Evolutionary conservation across 805 yeast species (phyloP).

Genomic region (Yamadazyma olivae): DNA sequence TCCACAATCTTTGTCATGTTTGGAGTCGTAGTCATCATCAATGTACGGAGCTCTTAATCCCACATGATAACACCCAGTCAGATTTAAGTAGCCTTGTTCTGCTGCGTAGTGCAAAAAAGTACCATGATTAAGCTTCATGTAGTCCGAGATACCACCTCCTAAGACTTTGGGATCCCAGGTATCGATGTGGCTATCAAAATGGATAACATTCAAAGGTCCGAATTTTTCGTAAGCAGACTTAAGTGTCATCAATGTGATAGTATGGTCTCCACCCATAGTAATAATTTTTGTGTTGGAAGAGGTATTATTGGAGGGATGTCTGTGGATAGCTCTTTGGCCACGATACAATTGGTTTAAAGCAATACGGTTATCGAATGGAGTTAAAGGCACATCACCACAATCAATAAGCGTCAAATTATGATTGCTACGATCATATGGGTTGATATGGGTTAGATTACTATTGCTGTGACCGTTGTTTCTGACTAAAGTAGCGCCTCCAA

Average conservation of each 20-base stretch:
- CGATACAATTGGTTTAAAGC: slow-evolving; percentile 64
- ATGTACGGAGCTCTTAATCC: slow-evolving; percentile 66
- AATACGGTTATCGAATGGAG: slow-evolving; percentile 63
- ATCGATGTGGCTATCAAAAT: slow-evolving; percentile 68
- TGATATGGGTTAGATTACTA: slow-evolving; percentile 35
- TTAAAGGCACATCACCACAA: slow-evolving; percentile 67
- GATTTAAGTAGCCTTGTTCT: slow-evolving; percentile 57
- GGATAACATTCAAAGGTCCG: slow-evolving; percentile 50
- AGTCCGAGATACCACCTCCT: slow-evolving; percentile 61
- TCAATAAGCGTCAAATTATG: slow-evolving; percentile 50
- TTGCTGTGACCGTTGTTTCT: slow-evolving; percentile 39
- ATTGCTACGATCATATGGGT: slow-evolving; percentile 48
- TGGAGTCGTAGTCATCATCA: slow-evolving; percentile 29
- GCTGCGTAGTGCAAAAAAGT: slow-evolving; percentile 69
- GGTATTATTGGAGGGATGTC: slow-evolving; percentile 12
- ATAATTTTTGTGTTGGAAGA: slow-evolving; percentile 29
- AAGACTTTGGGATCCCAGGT: slow-evolving; percentile 64
- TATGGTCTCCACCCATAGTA: slow-evolving; percentile 63
- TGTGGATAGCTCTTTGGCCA: slow-evolving; percentile 44
- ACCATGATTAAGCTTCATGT: slow-evolving; percentile 63
- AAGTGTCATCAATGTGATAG: slow-evolving; percentile 50
- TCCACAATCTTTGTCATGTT: slow-evolving; percentile 52
- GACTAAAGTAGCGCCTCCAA: slow-evolving; percentile 23
- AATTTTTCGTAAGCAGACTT: slow-evolving; percentile 48
- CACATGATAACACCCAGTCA: slow-evolving; percentile 52